Conservation (phyloP, 2,329 filamentous ascomycete genomes). For the Aureobasidium sp. region DNA sequence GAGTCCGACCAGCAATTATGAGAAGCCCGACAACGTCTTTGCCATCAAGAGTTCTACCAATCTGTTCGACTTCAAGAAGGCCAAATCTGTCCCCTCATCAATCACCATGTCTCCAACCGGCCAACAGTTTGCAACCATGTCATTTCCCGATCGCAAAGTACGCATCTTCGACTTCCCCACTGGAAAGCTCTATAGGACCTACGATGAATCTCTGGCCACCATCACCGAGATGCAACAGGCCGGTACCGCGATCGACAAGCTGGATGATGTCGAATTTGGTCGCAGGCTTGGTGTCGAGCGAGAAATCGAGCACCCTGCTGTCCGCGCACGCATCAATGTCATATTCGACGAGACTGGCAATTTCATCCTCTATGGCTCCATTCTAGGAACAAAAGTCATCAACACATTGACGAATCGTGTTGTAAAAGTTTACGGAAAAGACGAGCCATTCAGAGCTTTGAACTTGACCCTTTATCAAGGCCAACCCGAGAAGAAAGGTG, state of each 20-base stretch:
- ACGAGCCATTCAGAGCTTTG: constrained; percentile 79
- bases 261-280: constrained; percentile 90
- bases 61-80: constrained; percentile 93
- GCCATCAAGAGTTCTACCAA: constrained; percentile 89
- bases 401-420: constrained; percentile 93
- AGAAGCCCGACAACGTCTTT: constrained; percentile 89
- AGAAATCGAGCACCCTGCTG: constrained; percentile 66
- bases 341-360: constrained; percentile 94
- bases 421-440: constrained; percentile 81
- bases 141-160: constrained; percentile 87
- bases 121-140: constrained; percentile 79
- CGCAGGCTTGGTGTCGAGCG: constrained; percentile 78
- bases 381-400: constrained; percentile 87
- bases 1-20: constrained; percentile 71
- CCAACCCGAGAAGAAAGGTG: constrained; percentile 84
- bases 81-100: constrained; percentile 75
- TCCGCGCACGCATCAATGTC: constrained; percentile 70
- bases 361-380: constrained; percentile 89
- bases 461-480: constrained; percentile 89
- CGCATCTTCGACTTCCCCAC: constrained; percentile 88
- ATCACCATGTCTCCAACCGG: constrained; percentile 82
- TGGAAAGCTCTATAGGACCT: constrained; percentile 82
- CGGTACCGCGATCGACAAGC: constrained; percentile 70
- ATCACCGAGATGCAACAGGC: constrained; percentile 93
- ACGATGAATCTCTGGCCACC: constrained; percentile 87